phyloP scores from a whole-genome alignment of 352 stramenopile species.

The Globisporangium viniferum region DNA sequence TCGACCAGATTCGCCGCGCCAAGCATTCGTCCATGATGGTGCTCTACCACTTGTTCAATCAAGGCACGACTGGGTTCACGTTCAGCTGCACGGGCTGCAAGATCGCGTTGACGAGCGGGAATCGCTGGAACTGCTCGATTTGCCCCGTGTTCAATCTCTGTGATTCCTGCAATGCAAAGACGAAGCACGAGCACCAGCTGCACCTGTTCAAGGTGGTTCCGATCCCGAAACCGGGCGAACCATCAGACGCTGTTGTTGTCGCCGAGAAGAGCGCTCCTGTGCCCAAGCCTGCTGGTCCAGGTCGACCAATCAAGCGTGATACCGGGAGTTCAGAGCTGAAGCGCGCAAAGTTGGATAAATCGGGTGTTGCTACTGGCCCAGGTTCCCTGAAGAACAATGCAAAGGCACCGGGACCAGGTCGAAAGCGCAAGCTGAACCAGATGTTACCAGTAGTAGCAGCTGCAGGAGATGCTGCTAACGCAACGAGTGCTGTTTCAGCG shows the following conservation, averaged over 20 bases:
- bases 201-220: slow-evolving; percentile 92
- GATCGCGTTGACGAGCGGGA: slow-evolving; percentile 92
- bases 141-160: slow-evolving; percentile 96
- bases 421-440: slow-evolving; percentile 73
- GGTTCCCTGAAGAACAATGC: slow-evolving; percentile 13
- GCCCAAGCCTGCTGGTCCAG: background rate
- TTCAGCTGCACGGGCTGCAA: slow-evolving; percentile 95
- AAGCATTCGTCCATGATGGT: slow-evolving; percentile 88
- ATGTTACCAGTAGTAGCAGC: slow-evolving; percentile 24
- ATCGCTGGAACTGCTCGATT: slow-evolving; percentile 95
- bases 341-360: slow-evolving; percentile 33
- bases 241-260: slow-evolving; percentile 19
- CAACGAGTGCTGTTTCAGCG: slow-evolving; percentile 5
- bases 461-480: background rate
- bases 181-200: slow-evolving; percentile 90
- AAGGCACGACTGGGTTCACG: slow-evolving; percentile 96
- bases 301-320: slow-evolving; percentile 37
- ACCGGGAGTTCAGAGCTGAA: slow-evolving; percentile 44
- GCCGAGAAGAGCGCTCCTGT: slow-evolving; percentile 8
- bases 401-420: slow-evolving; percentile 33
- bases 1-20: slow-evolving; percentile 75
- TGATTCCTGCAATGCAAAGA: slow-evolving; percentile 91
- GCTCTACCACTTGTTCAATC: slow-evolving; percentile 87
- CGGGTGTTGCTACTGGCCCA: background rate
- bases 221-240: slow-evolving; percentile 68